Percentiles rank a stretch among this genome's conserved stretches.
Evolutionary conservation across 805 yeast species (phyloP).

Genomic region (Torulaspora microellipsoides): DNA sequence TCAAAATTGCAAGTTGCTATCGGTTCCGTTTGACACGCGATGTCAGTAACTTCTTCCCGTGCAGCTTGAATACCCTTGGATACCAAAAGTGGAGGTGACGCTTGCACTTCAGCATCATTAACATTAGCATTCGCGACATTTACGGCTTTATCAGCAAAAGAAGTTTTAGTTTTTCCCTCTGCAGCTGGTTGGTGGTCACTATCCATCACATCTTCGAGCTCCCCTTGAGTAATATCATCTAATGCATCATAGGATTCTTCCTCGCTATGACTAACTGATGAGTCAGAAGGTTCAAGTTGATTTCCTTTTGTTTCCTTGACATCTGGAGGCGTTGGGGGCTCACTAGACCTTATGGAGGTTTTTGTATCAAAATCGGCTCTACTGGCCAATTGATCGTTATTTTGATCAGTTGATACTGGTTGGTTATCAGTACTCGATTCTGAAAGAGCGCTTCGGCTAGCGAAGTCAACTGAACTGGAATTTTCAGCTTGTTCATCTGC

Average conservation of each 20-base stretch:
- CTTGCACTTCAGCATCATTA: neutral
- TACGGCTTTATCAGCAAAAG: neutral
- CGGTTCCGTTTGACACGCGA: conserved; percentile 22
- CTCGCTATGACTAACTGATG: neutral
- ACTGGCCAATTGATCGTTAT: too few relatives aligned
- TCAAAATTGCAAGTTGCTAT: conserved; percentile 10
- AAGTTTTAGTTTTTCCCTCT: neutral
- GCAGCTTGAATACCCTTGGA: conserved; percentile 9
- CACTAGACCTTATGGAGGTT: too few relatives aligned
- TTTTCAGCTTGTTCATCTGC: neutral
- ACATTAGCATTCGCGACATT: neutral
- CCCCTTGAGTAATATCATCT: conserved; percentile 20
- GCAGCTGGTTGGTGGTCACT: neutral
- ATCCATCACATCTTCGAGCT: conserved; percentile 14
- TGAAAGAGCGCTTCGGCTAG: neutral
- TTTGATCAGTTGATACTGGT: too few relatives aligned
- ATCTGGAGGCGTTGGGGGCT: too few relatives aligned
- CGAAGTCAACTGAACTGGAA: neutral
- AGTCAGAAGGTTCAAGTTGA: neutral
- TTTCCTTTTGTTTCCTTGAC: too few relatives aligned
- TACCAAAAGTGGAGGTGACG: neutral
- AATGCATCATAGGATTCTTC: conserved; percentile 24
- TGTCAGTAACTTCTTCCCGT: conserved; percentile 1
- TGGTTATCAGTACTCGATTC: neutral
- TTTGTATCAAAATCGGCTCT: too few relatives aligned